Conservation (phyloP, 768 basidiomycete genomes). For the Cystofilobasidium capitatum region DNA sequence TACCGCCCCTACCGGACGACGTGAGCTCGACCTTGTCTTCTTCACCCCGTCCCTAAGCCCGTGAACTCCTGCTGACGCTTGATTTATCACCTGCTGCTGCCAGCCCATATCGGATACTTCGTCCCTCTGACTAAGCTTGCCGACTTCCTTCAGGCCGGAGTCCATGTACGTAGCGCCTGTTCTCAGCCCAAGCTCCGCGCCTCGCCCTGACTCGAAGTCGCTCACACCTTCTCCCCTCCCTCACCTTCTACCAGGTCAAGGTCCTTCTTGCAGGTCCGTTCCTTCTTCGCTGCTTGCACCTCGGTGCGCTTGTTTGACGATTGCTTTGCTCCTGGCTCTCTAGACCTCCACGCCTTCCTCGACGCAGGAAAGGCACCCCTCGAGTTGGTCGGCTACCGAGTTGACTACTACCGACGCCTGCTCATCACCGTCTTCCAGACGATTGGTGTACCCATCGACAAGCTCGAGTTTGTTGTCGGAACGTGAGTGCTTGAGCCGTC, state of each 20-base stretch:
- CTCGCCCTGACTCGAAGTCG: neutral
- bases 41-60: neutral
- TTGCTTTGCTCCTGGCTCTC: neutral
- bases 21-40: slow-evolving; percentile 50
- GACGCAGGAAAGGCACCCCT: slow-evolving; percentile 94
- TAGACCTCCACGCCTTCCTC: slow-evolving; percentile 88
- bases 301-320: neutral
- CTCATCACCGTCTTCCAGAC: slow-evolving; percentile 74
- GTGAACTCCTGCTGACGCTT: neutral
- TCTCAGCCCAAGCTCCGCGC: slow-evolving; percentile 14
- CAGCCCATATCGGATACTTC: slow-evolving; percentile 96
- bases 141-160: slow-evolving; percentile 88
- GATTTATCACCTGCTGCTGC: neutral
- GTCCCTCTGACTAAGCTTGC: slow-evolving; percentile 90
- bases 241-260: slow-evolving; percentile 48
- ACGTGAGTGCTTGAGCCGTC: slow-evolving; percentile 40
- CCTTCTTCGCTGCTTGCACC: neutral
- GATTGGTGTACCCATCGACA: slow-evolving; percentile 79
- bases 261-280: slow-evolving; percentile 64
- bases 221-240: neutral
- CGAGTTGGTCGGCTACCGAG: slow-evolving; percentile 76
- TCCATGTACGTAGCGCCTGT: too few species aligned
- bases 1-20: slow-evolving; percentile 84
- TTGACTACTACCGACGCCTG: slow-evolving; percentile 78
- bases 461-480: slow-evolving; percentile 74